These are phyloP conservation scores for Cercophora samala DNA, from an alignment of 495 filamentous ascomycete species.

Conservation along the genomic window DNA sequence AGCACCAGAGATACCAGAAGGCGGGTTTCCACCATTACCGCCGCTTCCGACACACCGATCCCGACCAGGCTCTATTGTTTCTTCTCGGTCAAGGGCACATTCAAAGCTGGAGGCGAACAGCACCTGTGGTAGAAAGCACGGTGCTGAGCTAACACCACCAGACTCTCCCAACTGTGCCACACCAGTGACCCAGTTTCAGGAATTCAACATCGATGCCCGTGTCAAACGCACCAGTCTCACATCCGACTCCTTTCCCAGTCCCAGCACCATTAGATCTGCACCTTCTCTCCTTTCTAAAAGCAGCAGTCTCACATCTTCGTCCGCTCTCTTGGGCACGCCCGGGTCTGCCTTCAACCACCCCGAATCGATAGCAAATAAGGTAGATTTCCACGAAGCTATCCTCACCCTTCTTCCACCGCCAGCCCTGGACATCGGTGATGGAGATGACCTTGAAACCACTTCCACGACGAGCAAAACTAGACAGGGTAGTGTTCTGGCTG, in stretches of 20 bases:
- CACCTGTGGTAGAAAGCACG: not conserved
- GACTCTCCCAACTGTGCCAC: slow-evolving; percentile 10
- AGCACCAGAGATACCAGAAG: slow-evolving; percentile 11
- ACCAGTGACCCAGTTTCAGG: not conserved
- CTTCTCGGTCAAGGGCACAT: not conserved
- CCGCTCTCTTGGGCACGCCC: not conserved
- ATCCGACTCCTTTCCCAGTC: slow-evolving; percentile 5
- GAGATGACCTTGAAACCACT: not conserved
- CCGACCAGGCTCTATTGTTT: slow-evolving; percentile 6
- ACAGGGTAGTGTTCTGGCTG: not conserved
- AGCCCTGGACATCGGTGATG: not conserved
- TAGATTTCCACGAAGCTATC: not conserved
- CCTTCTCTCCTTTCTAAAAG: slow-evolving; percentile 14
- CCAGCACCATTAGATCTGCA: slow-evolving; percentile 1
- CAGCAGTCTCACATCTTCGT: slow-evolving; percentile 8
- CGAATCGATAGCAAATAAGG: not conserved
- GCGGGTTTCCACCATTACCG: slow-evolving; percentile 29
- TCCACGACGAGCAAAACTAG: not conserved
- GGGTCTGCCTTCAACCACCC: slow-evolving; percentile 4
- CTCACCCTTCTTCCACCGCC: not conserved
- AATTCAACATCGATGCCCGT: slow-evolving; percentile 6
- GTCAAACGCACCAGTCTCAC: not conserved
- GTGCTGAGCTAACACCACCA: slow-evolving; percentile 12
- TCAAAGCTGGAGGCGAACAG: slow-evolving; percentile 1
- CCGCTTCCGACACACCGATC: slow-evolving; percentile 20